These are phyloP conservation scores for Penicillium parvum DNA, from an alignment of 495 filamentous ascomycete species.

Conservation along the genomic window DNA sequence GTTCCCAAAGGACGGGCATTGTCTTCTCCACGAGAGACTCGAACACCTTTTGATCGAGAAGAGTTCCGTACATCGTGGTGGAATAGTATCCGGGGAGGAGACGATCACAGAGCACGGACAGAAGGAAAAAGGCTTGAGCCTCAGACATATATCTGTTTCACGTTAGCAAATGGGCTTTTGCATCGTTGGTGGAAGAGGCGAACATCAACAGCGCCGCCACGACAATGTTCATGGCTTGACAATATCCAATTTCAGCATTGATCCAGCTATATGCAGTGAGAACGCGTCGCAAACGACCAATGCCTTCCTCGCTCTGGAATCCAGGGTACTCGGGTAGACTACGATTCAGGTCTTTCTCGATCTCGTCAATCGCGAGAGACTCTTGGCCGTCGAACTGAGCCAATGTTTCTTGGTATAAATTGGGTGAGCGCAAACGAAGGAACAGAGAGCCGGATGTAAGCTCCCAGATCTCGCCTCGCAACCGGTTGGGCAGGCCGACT, in stretches of 20 bases:
- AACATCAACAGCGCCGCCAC: constrained; percentile 90
- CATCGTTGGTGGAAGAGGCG: constrained; percentile 11
- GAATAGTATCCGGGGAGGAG: constrained; percentile 96
- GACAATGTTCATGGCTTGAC: constrained; percentile 99
- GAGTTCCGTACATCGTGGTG: constrained; percentile 96
- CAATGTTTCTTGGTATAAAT: constrained; percentile 76
- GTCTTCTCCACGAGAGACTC: constrained; percentile 96
- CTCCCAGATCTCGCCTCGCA: constrained; percentile 95
- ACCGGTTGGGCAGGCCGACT: constrained; percentile 87
- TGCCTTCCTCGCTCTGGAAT: constrained; percentile 94
- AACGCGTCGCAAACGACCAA: constrained; percentile 81
- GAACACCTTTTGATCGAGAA: constrained; percentile 94
- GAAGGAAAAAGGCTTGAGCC: constrained; percentile 88
- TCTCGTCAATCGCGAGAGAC: constrained; percentile 95
- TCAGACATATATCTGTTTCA: constrained; percentile 84
- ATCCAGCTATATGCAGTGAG: constrained; percentile 96
- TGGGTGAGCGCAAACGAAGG: constrained; percentile 79
- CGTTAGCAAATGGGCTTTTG: constrained; percentile 15
- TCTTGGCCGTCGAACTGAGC: constrained; percentile 74
- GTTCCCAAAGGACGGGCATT: constrained; percentile 98
- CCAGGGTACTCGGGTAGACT: constrained; percentile 95
- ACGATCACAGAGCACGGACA: constrained; percentile 88
- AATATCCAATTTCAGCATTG: constrained; percentile 92
- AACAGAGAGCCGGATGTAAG: constrained; percentile 86
- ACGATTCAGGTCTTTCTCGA: constrained; percentile 95